Evolutionary conservation across 108 stramenopile genomes (phyloP).

Genomic region (Stephanodiscus minutulus): DNA sequence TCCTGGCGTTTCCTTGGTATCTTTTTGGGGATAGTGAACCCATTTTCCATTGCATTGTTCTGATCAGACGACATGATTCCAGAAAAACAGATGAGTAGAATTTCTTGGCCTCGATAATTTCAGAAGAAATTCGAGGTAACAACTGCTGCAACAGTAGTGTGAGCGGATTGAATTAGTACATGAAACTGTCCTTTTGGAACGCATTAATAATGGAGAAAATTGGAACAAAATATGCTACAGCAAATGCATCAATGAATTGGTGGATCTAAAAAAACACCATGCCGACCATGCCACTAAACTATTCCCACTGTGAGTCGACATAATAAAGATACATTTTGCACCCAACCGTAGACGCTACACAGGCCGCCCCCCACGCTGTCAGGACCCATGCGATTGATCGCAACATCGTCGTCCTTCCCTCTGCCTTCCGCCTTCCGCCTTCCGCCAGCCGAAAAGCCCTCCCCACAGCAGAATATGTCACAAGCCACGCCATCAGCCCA

Average conservation of each 20-base stretch:
- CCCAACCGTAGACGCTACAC: not conserved
- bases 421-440: not conserved
- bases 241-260: not conserved
- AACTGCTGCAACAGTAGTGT: not conserved
- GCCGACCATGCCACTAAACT: not conserved
- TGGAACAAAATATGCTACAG: not conserved
- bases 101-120: not conserved
- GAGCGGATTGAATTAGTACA: not conserved
- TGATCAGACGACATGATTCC: slow-evolving; percentile 14
- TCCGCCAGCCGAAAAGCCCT: not conserved
- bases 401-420: not conserved
- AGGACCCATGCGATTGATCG: not conserved
- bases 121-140: not conserved
- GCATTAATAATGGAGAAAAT: not conserved
- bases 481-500: not conserved
- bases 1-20: slow-evolving; percentile 8
- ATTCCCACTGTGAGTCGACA: not conserved
- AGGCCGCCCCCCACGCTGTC: not conserved
- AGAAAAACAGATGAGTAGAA: not conserved
- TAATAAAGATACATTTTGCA: not conserved
- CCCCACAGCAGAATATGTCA: not conserved
- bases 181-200: not conserved
- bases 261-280: not conserved
- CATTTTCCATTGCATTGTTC: slow-evolving; percentile 9
- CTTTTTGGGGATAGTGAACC: slow-evolving; percentile 46